Percentiles rank a stretch among this genome's conserved stretches.
Evolutionary conservation across 306 rosid species (phyloP).

Genomic region (Begonia loranthoides): DNA sequence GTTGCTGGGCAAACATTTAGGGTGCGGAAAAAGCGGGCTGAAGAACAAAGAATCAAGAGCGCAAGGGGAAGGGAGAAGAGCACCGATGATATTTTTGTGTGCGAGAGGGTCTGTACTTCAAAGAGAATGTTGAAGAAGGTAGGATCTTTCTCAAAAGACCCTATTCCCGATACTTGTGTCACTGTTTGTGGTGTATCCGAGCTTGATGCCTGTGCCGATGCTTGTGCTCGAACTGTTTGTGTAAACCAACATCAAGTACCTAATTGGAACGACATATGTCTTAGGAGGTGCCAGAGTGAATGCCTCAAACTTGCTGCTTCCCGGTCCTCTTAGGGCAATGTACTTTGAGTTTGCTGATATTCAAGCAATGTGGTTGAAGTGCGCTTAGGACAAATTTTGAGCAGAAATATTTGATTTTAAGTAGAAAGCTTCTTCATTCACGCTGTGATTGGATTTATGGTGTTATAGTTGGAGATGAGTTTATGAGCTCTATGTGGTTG

Average conservation of each 20-base stretch:
- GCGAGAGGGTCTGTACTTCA: constrained; percentile 88
- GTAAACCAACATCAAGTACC: constrained; percentile 94
- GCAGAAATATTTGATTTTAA: too few relatives aligned
- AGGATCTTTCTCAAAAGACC: constrained; percentile 86
- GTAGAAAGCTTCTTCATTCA: too few relatives aligned
- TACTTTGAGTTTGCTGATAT: not conserved
- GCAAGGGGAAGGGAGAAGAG: constrained; percentile 85
- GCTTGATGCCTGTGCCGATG: constrained; percentile 90
- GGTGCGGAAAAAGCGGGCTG: constrained; percentile 46
- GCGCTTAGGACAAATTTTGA: too few relatives aligned
- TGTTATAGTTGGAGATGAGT: too few relatives aligned
- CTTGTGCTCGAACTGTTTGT: constrained; percentile 86
- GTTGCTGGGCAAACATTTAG: constrained; percentile 74
- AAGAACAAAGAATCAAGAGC: constrained; percentile 54
- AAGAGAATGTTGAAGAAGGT: constrained; percentile 91
- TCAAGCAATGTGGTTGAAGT: too few relatives aligned
- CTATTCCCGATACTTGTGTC: constrained; percentile 88
- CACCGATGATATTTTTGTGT: constrained; percentile 75
- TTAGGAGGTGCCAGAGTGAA: constrained; percentile 89
- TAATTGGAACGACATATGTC: constrained; percentile 84
- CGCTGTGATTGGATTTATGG: too few relatives aligned
- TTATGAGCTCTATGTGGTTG: too few relatives aligned
- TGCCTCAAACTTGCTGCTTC: constrained; percentile 69
- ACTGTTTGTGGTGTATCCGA: constrained; percentile 92
- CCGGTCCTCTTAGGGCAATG: constrained; percentile 34